Percentiles rank a stretch among this genome's conserved stretches.
These are phyloP conservation scores for Taphrina populina DNA, from an alignment of 1,139 yeast species.

Conservation along the genomic window DNA sequence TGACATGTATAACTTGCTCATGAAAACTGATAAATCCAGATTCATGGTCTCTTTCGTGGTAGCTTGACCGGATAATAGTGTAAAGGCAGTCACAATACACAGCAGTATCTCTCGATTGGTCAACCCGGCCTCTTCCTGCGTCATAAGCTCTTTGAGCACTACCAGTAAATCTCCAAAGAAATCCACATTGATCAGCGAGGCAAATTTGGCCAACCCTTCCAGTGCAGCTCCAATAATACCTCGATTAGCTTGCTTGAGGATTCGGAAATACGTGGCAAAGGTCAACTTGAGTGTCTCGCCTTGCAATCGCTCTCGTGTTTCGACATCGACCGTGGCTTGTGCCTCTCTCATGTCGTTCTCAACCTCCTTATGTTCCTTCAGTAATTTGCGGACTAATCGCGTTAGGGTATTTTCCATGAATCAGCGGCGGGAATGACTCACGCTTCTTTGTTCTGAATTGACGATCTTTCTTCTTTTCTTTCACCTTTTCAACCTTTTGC, in stretches of 20 bases:
- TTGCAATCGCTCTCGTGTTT: constrained; percentile 81
- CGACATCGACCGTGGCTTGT: constrained; percentile 79
- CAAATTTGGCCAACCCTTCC: constrained; percentile 86
- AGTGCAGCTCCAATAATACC: constrained; percentile 81
- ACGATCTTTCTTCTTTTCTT: constrained; percentile 73
- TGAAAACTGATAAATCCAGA: constrained; percentile 40
- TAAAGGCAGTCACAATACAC: constrained; percentile 87
- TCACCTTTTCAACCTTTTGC: constrained; percentile 52
- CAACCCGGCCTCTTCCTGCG: constrained; percentile 40
- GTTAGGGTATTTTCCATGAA: neutral
- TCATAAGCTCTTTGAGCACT: constrained; percentile 71
- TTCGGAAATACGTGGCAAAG: constrained; percentile 71
- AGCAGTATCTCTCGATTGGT: constrained; percentile 67
- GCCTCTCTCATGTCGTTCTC: constrained; percentile 88
- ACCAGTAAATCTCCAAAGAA: constrained; percentile 87
- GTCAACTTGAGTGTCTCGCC: constrained; percentile 76
- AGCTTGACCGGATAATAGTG: constrained; percentile 72
- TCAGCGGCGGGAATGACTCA: constrained; percentile 43
- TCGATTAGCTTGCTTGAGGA: constrained; percentile 62
- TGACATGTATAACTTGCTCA: constrained; percentile 39
- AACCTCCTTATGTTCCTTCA: constrained; percentile 81
- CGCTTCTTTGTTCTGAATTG: constrained; percentile 86
- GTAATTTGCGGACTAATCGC: constrained; percentile 52
- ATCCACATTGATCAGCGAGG: constrained; percentile 89
- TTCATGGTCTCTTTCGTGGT: constrained; percentile 49